Evolutionary conservation across 345 rosid species (phyloP).

Genomic region (Lumnitzera littorea): DNA sequence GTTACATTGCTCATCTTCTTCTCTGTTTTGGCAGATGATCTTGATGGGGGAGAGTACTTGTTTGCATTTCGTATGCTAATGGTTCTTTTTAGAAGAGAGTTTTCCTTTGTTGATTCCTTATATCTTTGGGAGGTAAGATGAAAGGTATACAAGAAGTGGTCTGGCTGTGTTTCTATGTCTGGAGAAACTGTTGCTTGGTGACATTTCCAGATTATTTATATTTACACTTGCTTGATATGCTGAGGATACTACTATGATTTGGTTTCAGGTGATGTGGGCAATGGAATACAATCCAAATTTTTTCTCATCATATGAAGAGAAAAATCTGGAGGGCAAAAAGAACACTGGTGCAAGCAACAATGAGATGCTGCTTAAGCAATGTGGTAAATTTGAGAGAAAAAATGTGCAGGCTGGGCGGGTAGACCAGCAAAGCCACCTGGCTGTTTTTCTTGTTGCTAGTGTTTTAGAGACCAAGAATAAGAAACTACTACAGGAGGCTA

Average conservation of each 20-base stretch:
- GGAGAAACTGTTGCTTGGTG: too few relatives aligned
- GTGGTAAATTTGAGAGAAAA: slow-evolving; percentile 75
- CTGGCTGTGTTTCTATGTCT: too few relatives aligned
- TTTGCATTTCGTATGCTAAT: slow-evolving; percentile 95
- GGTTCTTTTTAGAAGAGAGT: slow-evolving; percentile 96
- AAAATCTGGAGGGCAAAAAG: slow-evolving; percentile 6
- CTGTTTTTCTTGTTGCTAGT: slow-evolving; percentile 82
- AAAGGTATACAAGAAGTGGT: too few relatives aligned
- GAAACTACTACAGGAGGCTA: slow-evolving; percentile 74
- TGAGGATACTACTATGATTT: slow-evolving; percentile 17
- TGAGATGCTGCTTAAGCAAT: slow-evolving; percentile 58
- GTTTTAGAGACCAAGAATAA: slow-evolving; percentile 86
- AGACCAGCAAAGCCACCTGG: slow-evolving; percentile 49
- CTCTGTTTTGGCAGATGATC: slow-evolving; percentile 48
- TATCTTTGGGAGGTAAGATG: slow-evolving; percentile 93
- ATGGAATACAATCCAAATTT: slow-evolving; percentile 93
- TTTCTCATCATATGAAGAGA: slow-evolving; percentile 52
- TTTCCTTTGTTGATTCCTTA: slow-evolving; percentile 73
- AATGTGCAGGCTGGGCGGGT: slow-evolving; percentile 40
- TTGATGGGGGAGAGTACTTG: slow-evolving; percentile 86
- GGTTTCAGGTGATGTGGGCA: slow-evolving; percentile 89
- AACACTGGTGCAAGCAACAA: slow-evolving; percentile 18
- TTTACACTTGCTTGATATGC: slow-evolving; percentile 5
- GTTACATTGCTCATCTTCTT: slow-evolving; percentile 1
- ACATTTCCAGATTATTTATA: background rate